Evolutionary conservation across 495 filamentous ascomycete genomes (phyloP), one percentile per base, ranked within the genome.

Genomic region (Penicillium maclennaniae): DNA sequence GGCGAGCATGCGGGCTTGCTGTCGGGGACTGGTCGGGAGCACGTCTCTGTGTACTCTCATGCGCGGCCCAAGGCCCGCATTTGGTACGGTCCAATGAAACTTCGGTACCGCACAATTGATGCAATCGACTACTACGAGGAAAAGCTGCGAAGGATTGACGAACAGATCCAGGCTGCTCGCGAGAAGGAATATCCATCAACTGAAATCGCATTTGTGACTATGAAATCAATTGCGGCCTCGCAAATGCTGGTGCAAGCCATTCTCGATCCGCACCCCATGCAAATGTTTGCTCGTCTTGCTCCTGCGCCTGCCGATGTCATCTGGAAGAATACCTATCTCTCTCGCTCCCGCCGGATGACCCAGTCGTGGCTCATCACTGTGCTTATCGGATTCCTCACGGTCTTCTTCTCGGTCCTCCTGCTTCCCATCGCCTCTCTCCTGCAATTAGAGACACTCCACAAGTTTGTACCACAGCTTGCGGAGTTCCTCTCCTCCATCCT

Each of bases 201-300:
- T 0, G 84, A 91, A 39, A 75, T 95, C 31, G 95, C 95, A 7
- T 97, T 97, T 67, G 90, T 99, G 28, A 97, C 95, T 1, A 91
- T 99, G 88, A 86, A 96, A 68, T 95, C 91, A 16, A 90, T 92
- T 53, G 87, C 90, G n/a, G 84, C 91, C 20, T 83, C 80, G 51
- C 93, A 98, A 74, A 95, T 97, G 87, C 89, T 91, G 15, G 85
- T 95, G 39, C 93, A 99, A 67, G 89, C 95, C 0, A 83, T 91
- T 5, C 80, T 99, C 25, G 92, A 96, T 61, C 90, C 93, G 1
- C 84, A 85, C 20, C 95, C 95, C 10, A 85, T 88, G 61, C 85
- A 86, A 45, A 74, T 97, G n/a, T 73, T 92, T 17, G 91, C 91
- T 12, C 88, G 89, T 27, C 83, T 87, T 47, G 90, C 92, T 1